A percentile compares a stretch with the other conserved stretches of the same genome.
Evolutionary conservation across 2,329 filamentous ascomycete genomes (phyloP).

Genomic region (Botrytis cinerea): DNA sequence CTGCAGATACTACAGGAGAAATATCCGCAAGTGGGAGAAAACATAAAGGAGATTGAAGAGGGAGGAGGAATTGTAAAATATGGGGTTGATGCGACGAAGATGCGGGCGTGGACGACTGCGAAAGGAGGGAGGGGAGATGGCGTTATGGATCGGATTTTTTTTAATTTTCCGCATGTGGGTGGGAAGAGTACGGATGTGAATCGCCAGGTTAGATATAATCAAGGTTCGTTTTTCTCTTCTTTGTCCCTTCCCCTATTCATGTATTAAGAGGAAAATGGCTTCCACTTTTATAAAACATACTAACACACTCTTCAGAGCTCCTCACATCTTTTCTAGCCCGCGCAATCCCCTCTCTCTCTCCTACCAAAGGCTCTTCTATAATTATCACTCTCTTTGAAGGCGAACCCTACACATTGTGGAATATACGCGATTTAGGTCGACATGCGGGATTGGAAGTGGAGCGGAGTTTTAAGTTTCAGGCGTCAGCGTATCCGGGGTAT

Average conservation of each 20-base stretch:
- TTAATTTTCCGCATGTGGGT: conserved; percentile 97
- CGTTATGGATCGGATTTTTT: conserved; percentile 76
- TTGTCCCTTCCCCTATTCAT: not conserved
- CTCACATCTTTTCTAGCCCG: conserved; percentile 68
- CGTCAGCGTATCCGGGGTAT: conserved; percentile 71
- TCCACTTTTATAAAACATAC: not conserved
- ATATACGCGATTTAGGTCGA: conserved; percentile 81
- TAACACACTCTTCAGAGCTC: conserved; percentile 51
- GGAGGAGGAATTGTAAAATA: conserved; percentile 53
- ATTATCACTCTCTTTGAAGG: conserved; percentile 90
- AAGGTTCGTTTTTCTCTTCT: conserved; percentile 46
- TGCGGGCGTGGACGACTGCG: conserved; percentile 48
- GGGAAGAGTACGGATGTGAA: conserved; percentile 92
- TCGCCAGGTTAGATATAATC: conserved; percentile 89
- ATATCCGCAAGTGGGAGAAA: conserved; percentile 68
- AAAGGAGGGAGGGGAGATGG: conserved; percentile 39
- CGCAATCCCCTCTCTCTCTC: conserved; percentile 54
- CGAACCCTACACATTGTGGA: conserved; percentile 95
- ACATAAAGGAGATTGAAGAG: conserved; percentile 57
- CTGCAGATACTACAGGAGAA: conserved; percentile 64
- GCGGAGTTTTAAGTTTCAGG: conserved; percentile 69
- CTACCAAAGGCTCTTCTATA: conserved; percentile 55
- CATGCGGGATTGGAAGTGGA: conserved; percentile 72
- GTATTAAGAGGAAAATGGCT: not conserved
- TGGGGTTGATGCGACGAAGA: conserved; percentile 67